Evolutionary conservation across 257 asterid genomes (phyloP), one percentile per base, ranked within the genome.

Genomic region (Orobanche coerulescens): DNA sequence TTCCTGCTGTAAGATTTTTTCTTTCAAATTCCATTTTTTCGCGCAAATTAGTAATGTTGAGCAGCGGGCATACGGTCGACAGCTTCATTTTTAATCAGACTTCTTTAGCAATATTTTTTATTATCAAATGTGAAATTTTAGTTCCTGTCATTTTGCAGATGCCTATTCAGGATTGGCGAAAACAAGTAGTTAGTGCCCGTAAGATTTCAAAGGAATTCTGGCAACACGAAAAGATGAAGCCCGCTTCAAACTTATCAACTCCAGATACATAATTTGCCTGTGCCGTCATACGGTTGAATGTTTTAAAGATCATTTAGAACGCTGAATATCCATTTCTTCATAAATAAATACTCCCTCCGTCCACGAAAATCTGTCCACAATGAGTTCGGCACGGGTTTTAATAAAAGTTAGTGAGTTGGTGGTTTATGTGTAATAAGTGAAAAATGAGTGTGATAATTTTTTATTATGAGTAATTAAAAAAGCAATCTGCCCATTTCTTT

Each of bases 1-100:
- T 92, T 73, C 97, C 98, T 73, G 97, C 97, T 77, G 98, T 92
- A 81, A 81, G 94, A 37, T 62, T 71, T 67, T 50, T 26, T 14
- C n/a, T n/a, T 37, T 43, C 44, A 70, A 36, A 44, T 42, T 22
- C 6, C 2, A 7, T 25, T 59, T 56, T 30, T 65, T 48, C 53
- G 25, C 58, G 16, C 47, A 10, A 4, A 20, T 22, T 20, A 16
- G 34, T 43, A 57, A 23, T 14, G 7, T 60, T 28, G 2, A 50
- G 52, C 15, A 48, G 19, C 3, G 30, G 18, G n/a, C 19, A 12
- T 36, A 48, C 37, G 3, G 5, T 58, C 31, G 7, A 28, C 25
- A 12, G 24, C n/a, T 19, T 54, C 34, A 58, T 5, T 54, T 12
- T 55, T 16, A 26, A 56, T 23, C n/a, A 4, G 7, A 22, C 44